A percentile compares a stretch with the other conserved stretches of the same genome.
These are phyloP conservation scores for Teratosphaeria nubilosa DNA, from an alignment of 2,329 filamentous ascomycete species.

Conservation along the genomic window DNA sequence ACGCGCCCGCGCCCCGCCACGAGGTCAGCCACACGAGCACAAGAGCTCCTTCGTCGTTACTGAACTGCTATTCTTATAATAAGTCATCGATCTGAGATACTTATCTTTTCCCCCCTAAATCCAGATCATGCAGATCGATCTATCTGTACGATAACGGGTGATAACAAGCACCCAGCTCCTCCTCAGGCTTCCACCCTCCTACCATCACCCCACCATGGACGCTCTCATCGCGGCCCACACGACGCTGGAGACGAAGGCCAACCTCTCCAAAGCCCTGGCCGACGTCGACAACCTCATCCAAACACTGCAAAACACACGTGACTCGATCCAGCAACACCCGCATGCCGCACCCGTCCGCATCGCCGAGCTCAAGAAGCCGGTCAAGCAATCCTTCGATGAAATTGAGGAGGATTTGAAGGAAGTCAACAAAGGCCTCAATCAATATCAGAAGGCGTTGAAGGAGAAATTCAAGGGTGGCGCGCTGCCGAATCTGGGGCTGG, in stretches of 20 bases:
- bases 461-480: constrained; percentile 62
- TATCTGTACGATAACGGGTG: neutral
- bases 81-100: neutral
- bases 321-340: constrained; percentile 62
- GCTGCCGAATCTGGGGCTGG: constrained; percentile 62
- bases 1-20: neutral
- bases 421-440: constrained; percentile 69
- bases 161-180: neutral
- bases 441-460: constrained; percentile 76
- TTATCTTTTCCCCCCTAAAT: neutral
- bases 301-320: constrained; percentile 61
- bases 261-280: constrained; percentile 59
- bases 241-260: constrained; percentile 58
- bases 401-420: constrained; percentile 75
- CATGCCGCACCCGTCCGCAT: constrained; percentile 63
- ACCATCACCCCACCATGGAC: constrained; percentile 39
- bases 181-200: neutral
- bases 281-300: constrained; percentile 80
- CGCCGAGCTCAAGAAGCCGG: constrained; percentile 73
- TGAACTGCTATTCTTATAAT: no score
- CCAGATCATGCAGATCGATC: neutral
- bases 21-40: neutral
- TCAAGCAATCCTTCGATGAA: constrained; percentile 70
- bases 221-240: constrained; percentile 63
- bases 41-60: neutral